Evolutionary conservation across 1,139 yeast genomes (phyloP), one percentile per base, ranked within the genome.

Genomic region (Taphrina deformans): DNA sequence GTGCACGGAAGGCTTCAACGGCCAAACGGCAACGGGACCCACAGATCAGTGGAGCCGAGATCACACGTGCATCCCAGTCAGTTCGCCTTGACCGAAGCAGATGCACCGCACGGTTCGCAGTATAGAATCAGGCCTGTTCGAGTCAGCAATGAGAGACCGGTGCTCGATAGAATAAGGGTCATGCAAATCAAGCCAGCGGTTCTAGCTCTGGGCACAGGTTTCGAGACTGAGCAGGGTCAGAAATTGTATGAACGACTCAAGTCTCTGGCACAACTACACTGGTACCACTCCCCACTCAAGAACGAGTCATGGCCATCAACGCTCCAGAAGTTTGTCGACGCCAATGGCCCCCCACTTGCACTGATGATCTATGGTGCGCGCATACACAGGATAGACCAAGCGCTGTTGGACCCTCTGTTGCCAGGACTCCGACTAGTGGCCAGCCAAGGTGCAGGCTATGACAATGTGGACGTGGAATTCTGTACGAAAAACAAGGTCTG

Each of bases 381-480:
- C 16, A 7, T 45, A 10, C 27, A 27, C 29, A 10, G 29, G 16
- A 18, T 45, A 24, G 29, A 45, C 51, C 51, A 45, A 12, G 9
- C 9, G 21, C 51, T 45, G 23, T 27, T 45, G 27, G 51, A 45
- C 3, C 29, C 51, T 14, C 21, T 45, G 31, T 1, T 45, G 2
- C 51, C 51, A 9, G 51, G 51, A 12, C 21, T 45, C 2, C 51
- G 51, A 21, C 29, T 59, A 0, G 26, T 59, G 16, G 63, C 56
- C 18, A 31, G 27, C n/a, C 58, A 21, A 16, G 65, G 65, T 52
- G 65, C 65, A 1, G 65, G 65, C 1, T 86, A 86, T 73, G 90
- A 86, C 72, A 87, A 81, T 75, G 79, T 83, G 67, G 89, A 83
- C 72, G 82, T 81, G 7, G 79, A 76, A 41, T 83, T 82, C 55